Base-by-base conservation (phyloP, 345 rosid genomes). In the Eucalyptus fibrosa region DNA sequence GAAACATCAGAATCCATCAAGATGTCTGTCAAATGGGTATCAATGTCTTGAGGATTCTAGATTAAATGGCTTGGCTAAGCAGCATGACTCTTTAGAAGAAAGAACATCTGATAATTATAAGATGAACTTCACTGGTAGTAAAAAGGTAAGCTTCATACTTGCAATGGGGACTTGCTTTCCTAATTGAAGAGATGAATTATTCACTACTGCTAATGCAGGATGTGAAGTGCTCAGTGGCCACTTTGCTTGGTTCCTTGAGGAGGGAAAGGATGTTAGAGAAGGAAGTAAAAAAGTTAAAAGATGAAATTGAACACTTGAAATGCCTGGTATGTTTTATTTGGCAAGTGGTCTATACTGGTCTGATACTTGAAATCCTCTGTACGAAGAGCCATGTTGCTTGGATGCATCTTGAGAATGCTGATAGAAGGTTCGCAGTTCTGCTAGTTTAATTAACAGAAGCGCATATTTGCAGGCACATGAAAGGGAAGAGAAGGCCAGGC, bases 211-310 rank as follows among this genome's bases (percentile, higher is more conserved):
- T 60, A 87, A 85, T 88, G 65, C 87, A 90, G 91, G 94, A 94
- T 95, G 89, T 92, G 86, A 91, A 89, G 89, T 90, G 65, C 88
- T 88, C 93, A 91, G 93, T 91, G 90, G 91, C 91, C 69, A 92
- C 90, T 83, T 89, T 95, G 89, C 90, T 91, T 88, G 96, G 97
- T 62, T 90, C 97, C 45, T 91, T 97, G 89, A 93, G 98, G 91
- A 94, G 97, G 89, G 97, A 96, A 90, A 97, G 94, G 92, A 90
- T 91, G 90, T 94, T 96, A 82, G 96, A 95, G 91, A 90, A 89
- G 88, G 91, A 93, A 82, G 87, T 91, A 47, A 93, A 89, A 86
- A 94, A 93, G 86, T 92, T 94, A 89, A 91, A 94, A 92, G 95
- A 96, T 88, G 95, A 96, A 92, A 95, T 94, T 88, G 95, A 95